Base-by-base conservation (phyloP, 441 rosid genomes). In the Breynia disticha region DNA sequence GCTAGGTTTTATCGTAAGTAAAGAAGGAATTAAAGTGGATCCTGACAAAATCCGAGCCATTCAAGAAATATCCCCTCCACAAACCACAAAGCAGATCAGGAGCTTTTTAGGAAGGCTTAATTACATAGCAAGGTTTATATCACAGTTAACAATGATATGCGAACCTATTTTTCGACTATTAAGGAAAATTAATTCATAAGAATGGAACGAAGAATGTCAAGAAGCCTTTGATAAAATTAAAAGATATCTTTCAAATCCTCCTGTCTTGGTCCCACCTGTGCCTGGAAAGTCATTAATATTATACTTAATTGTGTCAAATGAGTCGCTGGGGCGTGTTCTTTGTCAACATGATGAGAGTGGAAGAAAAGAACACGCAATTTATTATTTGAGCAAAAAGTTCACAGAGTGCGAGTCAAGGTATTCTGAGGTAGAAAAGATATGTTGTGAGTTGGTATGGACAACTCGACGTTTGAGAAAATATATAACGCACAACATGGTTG, bases 201-300 rank as follows among this genome's bases (percentile, higher is more conserved):
- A 1, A 3, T 52, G 55, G 16, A 12, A 32, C 35, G 7, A 37
- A 7, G 45, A 52, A 5, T 52, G 55, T 1, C 19, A 52, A 11
- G n/a, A 52, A 19, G 55, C 55, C 1, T 52, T 52, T 15, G 20
- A 32, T 0, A 52, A 52, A 35, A 16, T 52, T 21, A 52, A 52
- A 17, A 5, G 32, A 0, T 35, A 32, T 13, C 16, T 52, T 2
- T 11, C 32, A 2, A 35, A 35, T 8, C 19, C 44, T 7, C 19
- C 16, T 11, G 13, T 19, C 5, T 14, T 46, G 49, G 49, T 15
- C 2, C 49, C 49, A 11, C 49, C 16, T 10, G 19, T 16, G 11
- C 19, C 49, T n/a, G 17, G 49, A 1, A 46, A 9, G 19, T 19
- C 49, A 1, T 9, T 46, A 15, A 46, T 16, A 1, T 0, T 16